These are phyloP conservation scores for Lichtheimia ramosa DNA, from an alignment of 371 early-diverging fungal genomes.

Conservation along the genomic window DNA sequence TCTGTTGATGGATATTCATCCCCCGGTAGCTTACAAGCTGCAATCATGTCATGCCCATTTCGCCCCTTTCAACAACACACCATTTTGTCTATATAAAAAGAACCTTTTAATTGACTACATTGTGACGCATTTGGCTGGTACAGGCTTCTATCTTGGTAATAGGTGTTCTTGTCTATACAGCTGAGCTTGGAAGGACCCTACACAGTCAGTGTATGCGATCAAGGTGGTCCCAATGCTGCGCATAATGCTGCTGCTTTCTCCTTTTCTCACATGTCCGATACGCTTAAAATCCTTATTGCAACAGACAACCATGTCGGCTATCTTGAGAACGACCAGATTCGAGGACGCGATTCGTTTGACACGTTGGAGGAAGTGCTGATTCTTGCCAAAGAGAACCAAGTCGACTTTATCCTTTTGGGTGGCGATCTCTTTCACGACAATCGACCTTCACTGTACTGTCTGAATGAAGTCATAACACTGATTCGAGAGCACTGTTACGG, in stretches of 20 bases:
- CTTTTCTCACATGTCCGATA: neutral
- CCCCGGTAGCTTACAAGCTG: too few relatives aligned
- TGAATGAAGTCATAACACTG: slow-evolving; percentile 77
- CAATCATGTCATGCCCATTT: too few relatives aligned
- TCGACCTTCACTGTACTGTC: slow-evolving; percentile 86
- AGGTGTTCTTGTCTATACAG: too few relatives aligned
- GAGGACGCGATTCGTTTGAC: slow-evolving; percentile 89
- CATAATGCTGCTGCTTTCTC: too few relatives aligned
- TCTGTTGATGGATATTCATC: neutral
- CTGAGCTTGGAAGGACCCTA: too few relatives aligned
- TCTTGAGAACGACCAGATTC: slow-evolving; percentile 91
- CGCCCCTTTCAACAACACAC: too few relatives aligned
- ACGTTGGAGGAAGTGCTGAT: slow-evolving; percentile 95
- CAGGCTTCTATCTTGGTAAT: too few relatives aligned
- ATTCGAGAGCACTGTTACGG: slow-evolving; percentile 88
- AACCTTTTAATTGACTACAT: too few relatives aligned
- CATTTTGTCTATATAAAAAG: too few relatives aligned
- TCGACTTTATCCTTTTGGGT: slow-evolving; percentile 95
- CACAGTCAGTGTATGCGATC: too few relatives aligned
- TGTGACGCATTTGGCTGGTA: too few relatives aligned
- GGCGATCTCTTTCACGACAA: slow-evolving; percentile 99
- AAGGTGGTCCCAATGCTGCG: too few relatives aligned
- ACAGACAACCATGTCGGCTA: slow-evolving; percentile 99
- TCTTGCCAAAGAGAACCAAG: slow-evolving; percentile 73
- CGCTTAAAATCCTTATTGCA: slow-evolving; percentile 74